Evolutionary conservation across 495 filamentous ascomycete genomes (phyloP).

Genomic region (Lasiosphaeria hispida): DNA sequence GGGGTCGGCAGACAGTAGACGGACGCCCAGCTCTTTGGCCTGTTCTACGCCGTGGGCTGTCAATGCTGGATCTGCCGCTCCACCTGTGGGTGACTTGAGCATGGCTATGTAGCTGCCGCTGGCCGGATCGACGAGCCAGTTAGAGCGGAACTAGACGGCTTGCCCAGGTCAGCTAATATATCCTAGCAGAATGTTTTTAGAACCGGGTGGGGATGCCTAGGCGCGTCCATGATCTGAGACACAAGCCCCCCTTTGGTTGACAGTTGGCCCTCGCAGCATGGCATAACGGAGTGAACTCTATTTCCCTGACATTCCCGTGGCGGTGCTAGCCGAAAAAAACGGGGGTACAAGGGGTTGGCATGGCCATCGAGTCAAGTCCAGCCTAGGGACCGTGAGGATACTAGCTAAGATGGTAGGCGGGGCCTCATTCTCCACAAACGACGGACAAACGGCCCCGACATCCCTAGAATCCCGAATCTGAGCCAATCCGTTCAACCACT

Average conservation of each 20-base stretch:
- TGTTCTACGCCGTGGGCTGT: slow-evolving; percentile 83
- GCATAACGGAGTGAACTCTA: neutral
- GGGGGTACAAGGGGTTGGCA: too few relatives aligned
- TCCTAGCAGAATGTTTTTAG: too few relatives aligned
- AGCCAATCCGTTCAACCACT: neutral
- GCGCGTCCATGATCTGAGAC: neutral
- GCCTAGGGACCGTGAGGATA: too few relatives aligned
- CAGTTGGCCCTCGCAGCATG: too few relatives aligned
- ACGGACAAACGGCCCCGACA: too few relatives aligned
- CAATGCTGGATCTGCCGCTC: slow-evolving; percentile 82
- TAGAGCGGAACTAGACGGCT: slow-evolving; percentile 72
- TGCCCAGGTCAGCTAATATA: neutral
- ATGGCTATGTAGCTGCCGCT: slow-evolving; percentile 70
- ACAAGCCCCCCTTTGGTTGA: neutral
- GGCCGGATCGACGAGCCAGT: slow-evolving; percentile 75
- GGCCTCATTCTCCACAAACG: too few relatives aligned
- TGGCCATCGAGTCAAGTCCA: too few relatives aligned
- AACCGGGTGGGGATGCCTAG: neutral
- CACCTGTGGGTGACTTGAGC: slow-evolving; percentile 76
- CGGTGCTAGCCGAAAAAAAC: too few relatives aligned
- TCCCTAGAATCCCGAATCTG: too few relatives aligned
- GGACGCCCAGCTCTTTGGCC: slow-evolving; percentile 69
- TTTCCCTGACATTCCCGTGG: neutral
- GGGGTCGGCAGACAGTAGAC: slow-evolving; percentile 60
- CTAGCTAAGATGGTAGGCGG: too few relatives aligned